Evolutionary conservation across 192 early-diverging fungal species (phyloP).

Genomic region (Entophlyctis luteolus): DNA sequence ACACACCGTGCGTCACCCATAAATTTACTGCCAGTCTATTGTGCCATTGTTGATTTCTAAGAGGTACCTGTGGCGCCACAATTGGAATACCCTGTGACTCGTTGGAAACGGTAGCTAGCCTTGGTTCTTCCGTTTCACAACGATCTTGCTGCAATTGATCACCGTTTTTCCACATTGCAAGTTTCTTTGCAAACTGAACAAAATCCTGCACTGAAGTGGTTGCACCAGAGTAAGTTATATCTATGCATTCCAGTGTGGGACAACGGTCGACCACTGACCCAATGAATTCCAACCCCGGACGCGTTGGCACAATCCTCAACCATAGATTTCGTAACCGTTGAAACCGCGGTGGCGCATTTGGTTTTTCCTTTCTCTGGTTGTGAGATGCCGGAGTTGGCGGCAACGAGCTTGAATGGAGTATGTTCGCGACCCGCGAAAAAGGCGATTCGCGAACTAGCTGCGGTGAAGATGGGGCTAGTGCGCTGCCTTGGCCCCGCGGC

Average conservation of each 20-base stretch:
- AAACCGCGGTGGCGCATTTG: not conserved
- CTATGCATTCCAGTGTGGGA: conserved; percentile 6
- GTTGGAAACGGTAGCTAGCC: no score
- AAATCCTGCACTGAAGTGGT: not conserved
- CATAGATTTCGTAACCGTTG: not conserved
- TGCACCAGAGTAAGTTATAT: conserved; percentile 1
- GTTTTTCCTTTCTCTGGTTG: no score
- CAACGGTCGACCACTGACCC: not conserved
- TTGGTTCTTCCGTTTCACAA: no score
- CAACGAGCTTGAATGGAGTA: no score
- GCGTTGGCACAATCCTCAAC: conserved; percentile 4
- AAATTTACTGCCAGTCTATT: conserved; percentile 13
- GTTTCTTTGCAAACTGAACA: not conserved
- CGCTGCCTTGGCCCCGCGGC: not conserved
- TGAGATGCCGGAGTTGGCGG: no score
- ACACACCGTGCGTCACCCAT: conserved; percentile 7
- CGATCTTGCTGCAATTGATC: not conserved
- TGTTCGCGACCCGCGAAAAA: not conserved
- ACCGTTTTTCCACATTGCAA: not conserved
- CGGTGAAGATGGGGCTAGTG: not conserved
- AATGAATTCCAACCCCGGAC: not conserved
- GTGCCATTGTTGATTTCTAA: no score
- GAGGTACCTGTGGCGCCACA: no score
- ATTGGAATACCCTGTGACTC: no score
- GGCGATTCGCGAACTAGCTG: not conserved